phyloP scores from a whole-genome alignment of 805 yeast species.

The Ogataea paraovalis region DNA sequence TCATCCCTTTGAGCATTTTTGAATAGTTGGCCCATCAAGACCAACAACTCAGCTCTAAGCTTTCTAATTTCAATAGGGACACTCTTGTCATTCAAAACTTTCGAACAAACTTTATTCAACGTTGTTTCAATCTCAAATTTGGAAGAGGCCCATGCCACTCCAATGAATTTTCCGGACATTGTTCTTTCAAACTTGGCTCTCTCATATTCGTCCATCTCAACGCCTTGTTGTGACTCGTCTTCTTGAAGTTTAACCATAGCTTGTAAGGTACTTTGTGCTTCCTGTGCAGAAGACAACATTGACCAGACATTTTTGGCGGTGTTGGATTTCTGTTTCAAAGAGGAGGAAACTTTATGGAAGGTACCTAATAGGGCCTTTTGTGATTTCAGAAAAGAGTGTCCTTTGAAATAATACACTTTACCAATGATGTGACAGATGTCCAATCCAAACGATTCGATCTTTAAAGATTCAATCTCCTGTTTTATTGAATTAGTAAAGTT shows the following conservation, averaged over 20 bases:
- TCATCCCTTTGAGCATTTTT: conserved; percentile 45
- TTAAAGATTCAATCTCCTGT: conserved; percentile 79
- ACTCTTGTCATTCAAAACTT: conserved; percentile 53
- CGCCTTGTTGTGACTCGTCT: conserved; percentile 28
- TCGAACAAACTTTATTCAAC: conserved; percentile 66
- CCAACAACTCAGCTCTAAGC: conserved; percentile 61
- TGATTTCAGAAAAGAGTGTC: conserved; percentile 59
- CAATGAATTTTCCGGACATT: conserved; percentile 72
- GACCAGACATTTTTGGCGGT: conserved; percentile 69
- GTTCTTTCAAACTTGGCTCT: conserved; percentile 67
- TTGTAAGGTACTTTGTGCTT: conserved; percentile 75
- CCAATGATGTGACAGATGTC: conserved; percentile 78
- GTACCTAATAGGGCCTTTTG: conserved; percentile 68
- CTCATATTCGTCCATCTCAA: conserved; percentile 40
- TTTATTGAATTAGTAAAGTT: conserved; percentile 60
- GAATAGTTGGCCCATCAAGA: conserved; percentile 62
- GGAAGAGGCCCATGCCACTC: conserved; percentile 84
- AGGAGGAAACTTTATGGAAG: conserved; percentile 49
- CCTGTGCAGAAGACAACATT: conserved; percentile 68
- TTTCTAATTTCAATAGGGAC: conserved; percentile 43
- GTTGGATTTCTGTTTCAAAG: conserved; percentile 69
- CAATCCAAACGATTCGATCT: conserved; percentile 81
- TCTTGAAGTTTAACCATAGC: conserved; percentile 63
- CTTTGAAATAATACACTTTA: conserved; percentile 60
- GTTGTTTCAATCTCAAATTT: conserved; percentile 75